Conservation (phyloP, 768 basidiomycete genomes). For the Botryobasidium botryosum region DNA sequence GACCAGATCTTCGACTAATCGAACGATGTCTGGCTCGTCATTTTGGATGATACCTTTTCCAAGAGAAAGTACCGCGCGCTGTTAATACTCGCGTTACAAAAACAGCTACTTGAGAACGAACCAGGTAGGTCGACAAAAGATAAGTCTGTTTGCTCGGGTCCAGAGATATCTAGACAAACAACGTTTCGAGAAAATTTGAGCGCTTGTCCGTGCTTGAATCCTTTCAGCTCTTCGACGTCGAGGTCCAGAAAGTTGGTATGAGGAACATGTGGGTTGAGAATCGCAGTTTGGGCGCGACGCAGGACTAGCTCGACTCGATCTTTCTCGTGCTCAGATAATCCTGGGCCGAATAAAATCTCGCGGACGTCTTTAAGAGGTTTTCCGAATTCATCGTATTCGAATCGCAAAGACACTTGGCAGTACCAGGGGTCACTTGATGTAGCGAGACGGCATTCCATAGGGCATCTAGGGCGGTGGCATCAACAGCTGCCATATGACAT, state of each 20-base stretch:
- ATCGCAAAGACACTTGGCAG: conserved; percentile 27
- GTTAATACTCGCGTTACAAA: conserved; percentile 3
- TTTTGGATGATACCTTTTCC: conserved; percentile 38
- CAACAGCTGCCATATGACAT: neutral
- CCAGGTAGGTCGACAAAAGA: conserved; percentile 19
- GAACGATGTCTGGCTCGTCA: conserved; percentile 24
- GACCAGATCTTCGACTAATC: conserved; percentile 30
- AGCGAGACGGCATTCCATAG: conserved; percentile 23
- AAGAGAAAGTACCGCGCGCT: neutral
- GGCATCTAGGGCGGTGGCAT: conserved; percentile 16
- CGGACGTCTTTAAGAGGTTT: conserved; percentile 13
- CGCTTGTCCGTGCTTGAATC: conserved; percentile 14
- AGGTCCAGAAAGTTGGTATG: conserved; percentile 9
- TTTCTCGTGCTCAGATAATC: conserved; percentile 23
- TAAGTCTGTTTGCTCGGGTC: conserved; percentile 23
- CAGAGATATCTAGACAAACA: conserved; percentile 30
- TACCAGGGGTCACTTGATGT: conserved; percentile 16
- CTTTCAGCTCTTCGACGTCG: conserved; percentile 1
- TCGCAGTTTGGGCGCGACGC: conserved; percentile 41
- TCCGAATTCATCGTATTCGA: conserved; percentile 23
- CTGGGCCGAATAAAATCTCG: conserved; percentile 27
- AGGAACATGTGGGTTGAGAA: conserved; percentile 22
- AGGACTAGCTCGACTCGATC: conserved; percentile 33
- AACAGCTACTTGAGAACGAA: conserved; percentile 11
- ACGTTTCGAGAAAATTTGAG: conserved; percentile 33